Base-by-base conservation (phyloP, 116 monocot genomes). In the Posidonia oceanica region DNA sequence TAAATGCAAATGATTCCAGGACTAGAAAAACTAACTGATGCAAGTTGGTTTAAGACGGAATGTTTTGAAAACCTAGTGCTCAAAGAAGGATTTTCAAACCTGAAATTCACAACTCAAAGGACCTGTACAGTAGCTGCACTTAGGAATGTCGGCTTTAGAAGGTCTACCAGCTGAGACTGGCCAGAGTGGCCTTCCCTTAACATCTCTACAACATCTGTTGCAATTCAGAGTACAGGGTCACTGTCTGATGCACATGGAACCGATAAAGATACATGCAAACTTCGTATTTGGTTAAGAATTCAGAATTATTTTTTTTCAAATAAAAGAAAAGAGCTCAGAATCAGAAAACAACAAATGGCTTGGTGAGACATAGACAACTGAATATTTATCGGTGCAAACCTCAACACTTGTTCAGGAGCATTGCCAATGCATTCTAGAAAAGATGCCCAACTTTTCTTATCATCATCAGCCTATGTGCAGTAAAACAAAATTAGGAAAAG, bases 31-130 rank as follows among this genome's bases (percentile, higher is more conserved):
- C 0, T 42, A 42, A 42, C 42, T 42, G 42, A 8, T 42, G 8
- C 4, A 42, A 42, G 8, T 8, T 5, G 42, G 3, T 42, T 42
- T 42, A 2, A 42, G 42, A 42, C 0, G 42, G 8, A 42, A 5
- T 42, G 8, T 42, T 42, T 42, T 5, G 42, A 4, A 42, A 42
- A 42, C 3, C 42, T 42, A 42, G 42, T 48, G 12, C 48, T 7
- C 12, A 48, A 48, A 38, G 61, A 54, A 22, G 66, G 39, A 22
- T 21, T 51, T 61, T 37, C 21, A 61, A 59, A 98, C 98, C 98
- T 98, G 98, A 63, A 98, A 98, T 81, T 98, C 98, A 72, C 70
- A 93, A 68, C 69, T 74, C 18, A 75, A 64, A 72, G 92, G 84
- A 60, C 83, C 84, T 14, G 74, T 75, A 66, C 98, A 98, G 63